These are phyloP conservation scores for Myochromella boudieri DNA, from an alignment of 768 basidiomycete genomes.

Conservation along the genomic window DNA sequence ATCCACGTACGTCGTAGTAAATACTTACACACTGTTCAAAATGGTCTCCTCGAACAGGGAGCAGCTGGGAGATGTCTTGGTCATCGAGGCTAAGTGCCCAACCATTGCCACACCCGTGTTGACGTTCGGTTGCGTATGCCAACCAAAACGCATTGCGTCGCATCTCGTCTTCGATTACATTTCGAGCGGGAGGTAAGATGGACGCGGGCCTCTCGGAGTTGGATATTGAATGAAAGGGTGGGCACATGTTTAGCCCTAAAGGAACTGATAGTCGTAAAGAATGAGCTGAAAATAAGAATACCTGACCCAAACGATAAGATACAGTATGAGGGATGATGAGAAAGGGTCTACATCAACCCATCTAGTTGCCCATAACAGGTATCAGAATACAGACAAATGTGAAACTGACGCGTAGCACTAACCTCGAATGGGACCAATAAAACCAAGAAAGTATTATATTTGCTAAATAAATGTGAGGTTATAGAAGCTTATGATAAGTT, in stretches of 20 bases:
- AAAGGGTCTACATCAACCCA: constrained; percentile 63
- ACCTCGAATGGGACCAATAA: constrained; percentile 75
- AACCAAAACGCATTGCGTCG: constrained; percentile 76
- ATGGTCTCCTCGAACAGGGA: constrained; percentile 60
- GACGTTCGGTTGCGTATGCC: constrained; percentile 67
- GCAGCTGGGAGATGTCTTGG: constrained; percentile 67
- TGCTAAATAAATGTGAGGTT: constrained; percentile 36
- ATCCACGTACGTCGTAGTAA: neutral
- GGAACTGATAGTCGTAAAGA: constrained; percentile 60
- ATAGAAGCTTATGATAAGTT: too few relatives aligned
- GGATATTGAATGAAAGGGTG: constrained; percentile 67
- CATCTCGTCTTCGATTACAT: constrained; percentile 66
- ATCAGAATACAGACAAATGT: constrained; percentile 7
- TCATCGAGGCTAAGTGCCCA: constrained; percentile 76
- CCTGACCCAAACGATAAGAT: constrained; percentile 34
- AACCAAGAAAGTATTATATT: constrained; percentile 67
- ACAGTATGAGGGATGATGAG: neutral
- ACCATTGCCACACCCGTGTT: constrained; percentile 65
- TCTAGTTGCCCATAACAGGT: constrained; percentile 33
- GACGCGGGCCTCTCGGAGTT: constrained; percentile 56
- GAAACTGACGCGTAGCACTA: constrained; percentile 16
- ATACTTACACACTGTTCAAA: constrained; percentile 60
- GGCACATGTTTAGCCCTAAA: constrained; percentile 67
- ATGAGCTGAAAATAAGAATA: constrained; percentile 58
- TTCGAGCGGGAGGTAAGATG: constrained; percentile 58